Percentiles rank a stretch among this genome's conserved stretches.
Conservation (phyloP, 331 rosid species). For the Pyracantha coccinea region DNA sequence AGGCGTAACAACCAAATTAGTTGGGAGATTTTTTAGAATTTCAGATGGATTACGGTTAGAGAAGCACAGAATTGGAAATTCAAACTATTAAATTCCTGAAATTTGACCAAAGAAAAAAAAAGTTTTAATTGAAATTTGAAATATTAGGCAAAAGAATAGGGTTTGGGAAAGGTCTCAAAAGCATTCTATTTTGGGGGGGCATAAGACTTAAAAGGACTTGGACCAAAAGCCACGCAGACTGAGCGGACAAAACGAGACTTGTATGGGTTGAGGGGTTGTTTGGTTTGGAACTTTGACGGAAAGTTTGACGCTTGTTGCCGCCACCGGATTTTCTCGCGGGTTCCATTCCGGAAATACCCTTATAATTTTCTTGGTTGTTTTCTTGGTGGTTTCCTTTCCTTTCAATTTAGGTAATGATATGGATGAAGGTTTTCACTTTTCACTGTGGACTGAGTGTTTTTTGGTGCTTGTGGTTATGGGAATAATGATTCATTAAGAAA, state of each 20-base stretch:
- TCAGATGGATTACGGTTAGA: too few relatives aligned
- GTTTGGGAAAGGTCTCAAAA: not conserved
- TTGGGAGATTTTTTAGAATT: not conserved
- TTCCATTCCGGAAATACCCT: constrained; percentile 12
- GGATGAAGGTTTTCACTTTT: not conserved
- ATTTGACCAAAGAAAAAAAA: not conserved
- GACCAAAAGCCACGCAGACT: too few relatives aligned
- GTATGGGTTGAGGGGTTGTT: not conserved
- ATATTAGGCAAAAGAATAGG: not conserved
- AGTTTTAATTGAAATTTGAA: not conserved
- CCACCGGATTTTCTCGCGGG: not conserved
- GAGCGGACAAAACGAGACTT: not conserved
- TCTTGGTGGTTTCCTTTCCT: not conserved
- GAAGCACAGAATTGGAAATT: not conserved
- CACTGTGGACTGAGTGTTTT: not conserved
- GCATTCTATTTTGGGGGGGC: too few relatives aligned
- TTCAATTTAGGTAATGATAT: not conserved
- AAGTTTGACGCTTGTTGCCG: constrained; percentile 24
- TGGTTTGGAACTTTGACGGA: constrained; percentile 16
- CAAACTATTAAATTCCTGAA: not conserved
- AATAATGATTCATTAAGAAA: not conserved
- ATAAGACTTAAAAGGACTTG: too few relatives aligned
- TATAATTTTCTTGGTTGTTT: not conserved
- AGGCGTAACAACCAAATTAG: not conserved
- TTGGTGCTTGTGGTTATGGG: not conserved